A percentile compares a stretch with the other conserved stretches of the same genome.
phyloP scores from a whole-genome alignment of 768 basidiomycete genomes.

The Tricholoma hemisulphureum region DNA sequence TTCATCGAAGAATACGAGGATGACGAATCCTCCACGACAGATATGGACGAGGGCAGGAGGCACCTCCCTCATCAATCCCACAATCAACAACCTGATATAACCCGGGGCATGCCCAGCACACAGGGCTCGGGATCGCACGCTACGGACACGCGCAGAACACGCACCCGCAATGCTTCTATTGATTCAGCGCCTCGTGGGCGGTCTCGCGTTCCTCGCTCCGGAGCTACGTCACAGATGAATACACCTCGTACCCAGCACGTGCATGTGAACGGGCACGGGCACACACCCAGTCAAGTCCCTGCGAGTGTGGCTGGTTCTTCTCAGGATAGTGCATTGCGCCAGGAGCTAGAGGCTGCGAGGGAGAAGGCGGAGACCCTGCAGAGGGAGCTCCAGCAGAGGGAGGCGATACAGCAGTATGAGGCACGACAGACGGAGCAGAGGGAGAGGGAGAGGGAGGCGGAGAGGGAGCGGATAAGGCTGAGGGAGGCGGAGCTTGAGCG shows the following conservation, averaged over 20 bases:
- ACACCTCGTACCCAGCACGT: background rate
- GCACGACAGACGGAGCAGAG: conserved; percentile 14
- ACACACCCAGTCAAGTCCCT: background rate
- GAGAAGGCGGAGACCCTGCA: conserved; percentile 4
- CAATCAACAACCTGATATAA: conserved; percentile 1
- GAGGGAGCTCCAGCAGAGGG: conserved; percentile 10
- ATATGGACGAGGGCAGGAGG: background rate
- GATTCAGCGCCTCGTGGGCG: conserved; percentile 1
- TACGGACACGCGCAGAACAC: background rate
- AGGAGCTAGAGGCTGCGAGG: conserved; percentile 8
- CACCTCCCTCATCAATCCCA: background rate
- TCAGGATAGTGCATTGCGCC: conserved; percentile 6
- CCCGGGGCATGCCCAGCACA: conserved; percentile 1
- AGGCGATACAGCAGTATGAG: conserved; percentile 7
- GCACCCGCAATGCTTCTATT: background rate
- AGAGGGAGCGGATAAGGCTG: background rate
- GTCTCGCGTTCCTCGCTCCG: background rate
- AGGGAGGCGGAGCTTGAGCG: conserved; percentile 6
- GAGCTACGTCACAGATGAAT: background rate
- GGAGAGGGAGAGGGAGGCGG: conserved; percentile 13
- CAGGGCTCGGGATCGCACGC: background rate
- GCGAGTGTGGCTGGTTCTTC: conserved; percentile 2
- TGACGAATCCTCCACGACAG: background rate
- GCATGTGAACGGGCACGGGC: background rate
- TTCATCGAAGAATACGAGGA: conserved; percentile 15